Conservation (phyloP, 192 early-diverging fungal genomes). For the Coemansia sp. region DNA sequence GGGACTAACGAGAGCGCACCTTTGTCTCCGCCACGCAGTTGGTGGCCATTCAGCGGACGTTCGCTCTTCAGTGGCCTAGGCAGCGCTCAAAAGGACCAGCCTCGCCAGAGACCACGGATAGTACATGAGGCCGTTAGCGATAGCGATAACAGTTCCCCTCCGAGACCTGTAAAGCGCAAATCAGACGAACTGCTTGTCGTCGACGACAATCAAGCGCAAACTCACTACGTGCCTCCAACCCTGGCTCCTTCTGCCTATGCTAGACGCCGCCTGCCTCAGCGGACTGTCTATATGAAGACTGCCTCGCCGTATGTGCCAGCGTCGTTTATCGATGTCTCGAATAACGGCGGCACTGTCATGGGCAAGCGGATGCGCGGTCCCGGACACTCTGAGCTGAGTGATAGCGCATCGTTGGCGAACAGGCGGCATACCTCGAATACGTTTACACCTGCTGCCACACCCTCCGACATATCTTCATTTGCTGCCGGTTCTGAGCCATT, state of each 20-base stretch:
- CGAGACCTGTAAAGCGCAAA: neutral
- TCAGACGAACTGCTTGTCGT: neutral
- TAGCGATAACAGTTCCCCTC: neutral
- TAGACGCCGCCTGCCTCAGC: constrained; percentile 19
- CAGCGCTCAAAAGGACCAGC: constrained; percentile 11
- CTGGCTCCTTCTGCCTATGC: neutral
- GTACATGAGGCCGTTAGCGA: neutral
- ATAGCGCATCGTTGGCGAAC: constrained; percentile 2
- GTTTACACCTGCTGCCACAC: neutral
- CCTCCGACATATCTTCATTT: neutral
- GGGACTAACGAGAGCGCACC: neutral
- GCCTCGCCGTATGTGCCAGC: constrained; percentile 29
- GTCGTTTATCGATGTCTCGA: constrained; percentile 43
- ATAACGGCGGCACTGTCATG: neutral
- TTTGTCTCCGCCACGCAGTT: constrained; percentile 17
- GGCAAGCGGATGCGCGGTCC: constrained; percentile 16
- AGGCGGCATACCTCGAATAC: constrained; percentile 15
- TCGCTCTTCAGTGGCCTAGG: constrained; percentile 18
- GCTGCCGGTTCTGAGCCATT: constrained; percentile 9
- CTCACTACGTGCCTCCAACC: neutral
- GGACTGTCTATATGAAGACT: neutral
- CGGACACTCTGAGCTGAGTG: constrained; percentile 16
- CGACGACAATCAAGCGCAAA: neutral
- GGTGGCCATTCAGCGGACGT: constrained; percentile 41
- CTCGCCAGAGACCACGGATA: neutral